Percentiles rank a stretch among this genome's conserved stretches.
phyloP scores from a whole-genome alignment of 1,139 yeast genomes.

The Yamadazyma mexicana region DNA sequence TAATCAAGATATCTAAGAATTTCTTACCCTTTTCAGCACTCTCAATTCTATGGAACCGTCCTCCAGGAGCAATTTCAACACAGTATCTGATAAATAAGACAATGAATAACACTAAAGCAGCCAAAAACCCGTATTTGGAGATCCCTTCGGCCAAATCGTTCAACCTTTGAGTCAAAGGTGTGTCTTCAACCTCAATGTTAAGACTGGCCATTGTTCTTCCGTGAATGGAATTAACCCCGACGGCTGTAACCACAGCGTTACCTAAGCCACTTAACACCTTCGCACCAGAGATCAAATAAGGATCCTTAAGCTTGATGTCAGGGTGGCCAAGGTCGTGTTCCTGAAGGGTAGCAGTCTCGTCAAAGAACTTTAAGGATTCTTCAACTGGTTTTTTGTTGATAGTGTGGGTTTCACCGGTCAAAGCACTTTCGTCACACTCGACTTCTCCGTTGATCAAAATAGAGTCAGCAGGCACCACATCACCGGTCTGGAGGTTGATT shows the following conservation, averaged over 20 bases:
- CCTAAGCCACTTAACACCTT: conserved; percentile 86
- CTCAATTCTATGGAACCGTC: conserved; percentile 40
- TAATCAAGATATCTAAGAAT: conserved; percentile 82
- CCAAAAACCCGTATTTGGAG: conserved; percentile 87
- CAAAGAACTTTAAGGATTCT: conserved; percentile 40
- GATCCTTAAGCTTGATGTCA: conserved; percentile 55
- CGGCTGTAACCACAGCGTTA: conserved; percentile 81
- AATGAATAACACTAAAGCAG: conserved; percentile 75
- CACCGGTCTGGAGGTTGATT: conserved; percentile 86
- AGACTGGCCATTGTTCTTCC: conserved; percentile 89
- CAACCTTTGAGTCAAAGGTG: conserved; percentile 86
- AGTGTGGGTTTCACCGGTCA: conserved; percentile 92
- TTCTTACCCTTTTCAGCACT: conserved; percentile 80
- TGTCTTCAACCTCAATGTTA: conserved; percentile 70
- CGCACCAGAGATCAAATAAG: conserved; percentile 90
- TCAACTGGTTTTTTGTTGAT: conserved; percentile 63
- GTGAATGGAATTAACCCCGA: conserved; percentile 84
- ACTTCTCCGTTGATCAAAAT: conserved; percentile 74
- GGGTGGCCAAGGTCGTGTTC: conserved; percentile 51
- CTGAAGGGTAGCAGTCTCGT: conserved; percentile 26
- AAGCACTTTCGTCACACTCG: conserved; percentile 88
- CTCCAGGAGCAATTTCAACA: conserved; percentile 60
- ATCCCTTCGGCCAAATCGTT: conserved; percentile 87
- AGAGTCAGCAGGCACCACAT: conserved; percentile 87
- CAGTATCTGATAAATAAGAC: conserved; percentile 78